phyloP scores from a whole-genome alignment of 1,139 yeast genomes.

The Suhomyces ambrosiae region DNA sequence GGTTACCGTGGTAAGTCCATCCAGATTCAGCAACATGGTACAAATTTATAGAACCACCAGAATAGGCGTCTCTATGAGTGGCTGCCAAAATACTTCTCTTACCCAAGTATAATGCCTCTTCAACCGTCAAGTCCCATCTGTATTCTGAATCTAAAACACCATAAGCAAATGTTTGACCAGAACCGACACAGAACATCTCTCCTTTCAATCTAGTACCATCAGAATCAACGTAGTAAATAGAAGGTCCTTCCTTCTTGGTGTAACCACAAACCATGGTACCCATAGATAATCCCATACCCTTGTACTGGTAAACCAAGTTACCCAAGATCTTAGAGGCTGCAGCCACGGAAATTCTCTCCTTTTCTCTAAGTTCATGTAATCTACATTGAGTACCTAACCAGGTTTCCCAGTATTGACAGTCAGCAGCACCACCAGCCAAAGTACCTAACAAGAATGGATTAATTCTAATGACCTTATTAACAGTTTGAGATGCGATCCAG shows the following conservation, averaged over 20 bases:
- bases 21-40: slow-evolving; percentile 93
- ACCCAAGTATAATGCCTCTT: slow-evolving; percentile 92
- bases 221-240: slow-evolving; percentile 93
- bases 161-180: slow-evolving; percentile 99
- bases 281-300: slow-evolving; percentile 99
- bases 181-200: slow-evolving; percentile 94
- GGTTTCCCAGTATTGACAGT: slow-evolving; percentile 99
- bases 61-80: slow-evolving; percentile 96
- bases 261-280: slow-evolving; percentile 99
- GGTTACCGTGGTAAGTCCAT: slow-evolving; percentile 95
- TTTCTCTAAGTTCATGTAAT: slow-evolving; percentile 89
- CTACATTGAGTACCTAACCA: slow-evolving; percentile 98
- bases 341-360: slow-evolving; percentile 92
- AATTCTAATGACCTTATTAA: slow-evolving; percentile 94
- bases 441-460: slow-evolving; percentile 95
- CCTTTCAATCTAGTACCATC: slow-evolving; percentile 97
- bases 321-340: slow-evolving; percentile 95
- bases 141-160: slow-evolving; percentile 95
- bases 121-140: slow-evolving; percentile 85
- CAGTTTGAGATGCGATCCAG: slow-evolving; percentile 98
- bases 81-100: slow-evolving; percentile 97
- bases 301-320: slow-evolving; percentile 88
- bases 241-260: slow-evolving; percentile 93
- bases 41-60: slow-evolving; percentile 95
- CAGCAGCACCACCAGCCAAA: slow-evolving; percentile 99